Percentiles rank a stretch among this genome's conserved stretches.
Evolutionary conservation across 176 grass and related monocot genomes (phyloP).

Genomic region (Triticum timopheevii): DNA sequence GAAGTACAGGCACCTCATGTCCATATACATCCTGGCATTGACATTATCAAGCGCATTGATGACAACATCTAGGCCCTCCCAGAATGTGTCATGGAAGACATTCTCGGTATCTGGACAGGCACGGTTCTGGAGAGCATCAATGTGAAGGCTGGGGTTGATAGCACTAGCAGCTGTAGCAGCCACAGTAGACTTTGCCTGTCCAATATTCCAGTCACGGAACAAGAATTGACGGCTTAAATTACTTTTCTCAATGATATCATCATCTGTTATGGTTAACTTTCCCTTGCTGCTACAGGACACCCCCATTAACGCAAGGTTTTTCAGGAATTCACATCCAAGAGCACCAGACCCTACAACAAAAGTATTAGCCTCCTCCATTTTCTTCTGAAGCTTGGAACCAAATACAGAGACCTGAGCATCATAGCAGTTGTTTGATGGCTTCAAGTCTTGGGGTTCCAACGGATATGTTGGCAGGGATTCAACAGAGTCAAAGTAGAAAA

Average conservation of each 20-base stretch:
- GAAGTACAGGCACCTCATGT: slow-evolving; percentile 74
- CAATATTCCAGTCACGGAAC: slow-evolving; percentile 75
- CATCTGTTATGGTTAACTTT: slow-evolving; percentile 77
- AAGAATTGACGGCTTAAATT: slow-evolving; percentile 77
- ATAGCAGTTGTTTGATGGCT: slow-evolving; percentile 56
- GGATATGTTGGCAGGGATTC: slow-evolving; percentile 69
- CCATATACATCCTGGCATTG: slow-evolving; percentile 77
- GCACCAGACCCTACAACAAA: slow-evolving; percentile 74
- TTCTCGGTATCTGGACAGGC: slow-evolving; percentile 64
- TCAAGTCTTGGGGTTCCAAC: slow-evolving; percentile 54
- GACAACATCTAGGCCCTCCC: slow-evolving; percentile 59
- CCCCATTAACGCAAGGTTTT: slow-evolving; percentile 77
- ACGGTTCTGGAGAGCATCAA: slow-evolving; percentile 70
- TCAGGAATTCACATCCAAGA: slow-evolving; percentile 83
- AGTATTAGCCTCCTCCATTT: slow-evolving; percentile 67
- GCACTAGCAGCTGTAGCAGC: slow-evolving; percentile 35
- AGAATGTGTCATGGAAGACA: slow-evolving; percentile 74
- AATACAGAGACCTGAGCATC: slow-evolving; percentile 79
- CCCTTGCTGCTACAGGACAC: slow-evolving; percentile 54
- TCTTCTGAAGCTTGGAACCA: slow-evolving; percentile 78
- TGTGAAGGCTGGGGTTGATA: slow-evolving; percentile 53
- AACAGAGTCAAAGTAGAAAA: slow-evolving; percentile 88
- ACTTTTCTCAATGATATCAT: slow-evolving; percentile 80
- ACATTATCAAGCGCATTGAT: slow-evolving; percentile 81
- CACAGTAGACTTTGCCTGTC: slow-evolving; percentile 68